Base-by-base conservation (phyloP, 2,329 filamentous ascomycete species). In the Colletotrichum sp. region DNA sequence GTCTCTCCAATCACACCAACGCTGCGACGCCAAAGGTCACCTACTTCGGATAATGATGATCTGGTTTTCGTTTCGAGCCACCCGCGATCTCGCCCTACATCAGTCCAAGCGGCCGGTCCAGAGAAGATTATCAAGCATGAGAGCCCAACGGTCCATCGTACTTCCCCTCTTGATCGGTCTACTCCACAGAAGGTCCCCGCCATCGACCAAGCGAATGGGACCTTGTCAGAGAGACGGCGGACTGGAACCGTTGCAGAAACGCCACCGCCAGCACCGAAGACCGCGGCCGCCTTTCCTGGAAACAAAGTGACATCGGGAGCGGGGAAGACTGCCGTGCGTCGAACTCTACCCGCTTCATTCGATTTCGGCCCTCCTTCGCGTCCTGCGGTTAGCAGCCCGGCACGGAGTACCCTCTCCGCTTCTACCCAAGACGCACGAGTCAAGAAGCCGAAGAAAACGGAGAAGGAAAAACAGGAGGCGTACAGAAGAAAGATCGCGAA, bases 381-480 rank as follows among this genome's bases (percentile, higher is more conserved):
- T 29, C 65, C 69, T 8, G 19, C 55, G 44, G 30, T 64, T 13
- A 55, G 63, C 30, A 49, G 63, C 15, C 27, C 73, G 19, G 36
- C 63, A 34, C 16, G 22, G 16, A 63, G 52, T 44, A n/a, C 62
- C 29, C n/a, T 67, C 16, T 57, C 34, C 13, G 55, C 36, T 7
- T 71, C 72, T 39, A 75, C 71, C 5, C 68, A 69, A 25, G 72
- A 27, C 8, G 68, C 62, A 66, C 71, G 77, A 19, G 62, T 76
- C 27, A 76, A 72, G 69, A 78, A 78, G 44, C 39, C 61, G 22
- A 77, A 61, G 36, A 70, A 68, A 61, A 61, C 34, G 16, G 59
- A 66, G n/a, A 69, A 66, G 65, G 69, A 75, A 34, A 57, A 55
- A 29, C 57, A 65, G 44, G 70, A 68, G 8, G 39, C 64, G 30